Conservation (phyloP, 1,284 basidiomycete species). For the Fomitopsis pinicola region DNA sequence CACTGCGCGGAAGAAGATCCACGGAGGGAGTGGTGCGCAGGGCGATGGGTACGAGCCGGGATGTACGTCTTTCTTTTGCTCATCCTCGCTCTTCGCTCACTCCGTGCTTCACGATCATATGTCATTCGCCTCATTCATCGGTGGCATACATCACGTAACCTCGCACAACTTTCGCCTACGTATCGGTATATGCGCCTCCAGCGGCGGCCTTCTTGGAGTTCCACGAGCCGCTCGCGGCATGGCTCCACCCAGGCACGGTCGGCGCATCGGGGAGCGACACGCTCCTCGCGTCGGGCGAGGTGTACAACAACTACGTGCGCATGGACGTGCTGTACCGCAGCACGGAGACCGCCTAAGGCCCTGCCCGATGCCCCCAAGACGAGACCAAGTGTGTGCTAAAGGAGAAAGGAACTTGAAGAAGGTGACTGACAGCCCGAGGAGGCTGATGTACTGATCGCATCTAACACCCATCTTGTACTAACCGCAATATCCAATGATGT, state of each 20-base stretch:
- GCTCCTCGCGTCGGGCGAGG: constrained; percentile 29
- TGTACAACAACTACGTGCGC: constrained; percentile 32
- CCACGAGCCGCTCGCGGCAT: constrained; percentile 51
- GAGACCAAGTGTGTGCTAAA: no score
- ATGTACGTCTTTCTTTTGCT: constrained; percentile 34
- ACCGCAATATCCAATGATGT: no score
- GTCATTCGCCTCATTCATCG: background rate
- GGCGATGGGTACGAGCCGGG: constrained; percentile 57
- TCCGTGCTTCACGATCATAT: background rate
- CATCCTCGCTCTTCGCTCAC: background rate
- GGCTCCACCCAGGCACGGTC: constrained; percentile 27
- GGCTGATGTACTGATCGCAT: no score
- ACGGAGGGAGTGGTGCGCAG: constrained; percentile 63
- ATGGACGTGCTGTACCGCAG: constrained; percentile 28
- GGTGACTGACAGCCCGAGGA: no score
- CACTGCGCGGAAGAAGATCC: constrained; percentile 65
- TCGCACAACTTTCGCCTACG: background rate
- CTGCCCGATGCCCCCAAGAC: no score
- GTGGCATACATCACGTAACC: background rate
- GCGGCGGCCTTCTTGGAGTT: constrained; percentile 73
- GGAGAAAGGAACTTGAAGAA: no score
- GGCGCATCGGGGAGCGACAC: constrained; percentile 27
- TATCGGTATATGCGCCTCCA: constrained; percentile 19
- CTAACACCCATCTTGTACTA: no score
- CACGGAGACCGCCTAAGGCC: constrained; percentile 5